phyloP scores from a whole-genome alignment of 2,329 filamentous ascomycete genomes.

The Colletotrichum eremochloae region DNA sequence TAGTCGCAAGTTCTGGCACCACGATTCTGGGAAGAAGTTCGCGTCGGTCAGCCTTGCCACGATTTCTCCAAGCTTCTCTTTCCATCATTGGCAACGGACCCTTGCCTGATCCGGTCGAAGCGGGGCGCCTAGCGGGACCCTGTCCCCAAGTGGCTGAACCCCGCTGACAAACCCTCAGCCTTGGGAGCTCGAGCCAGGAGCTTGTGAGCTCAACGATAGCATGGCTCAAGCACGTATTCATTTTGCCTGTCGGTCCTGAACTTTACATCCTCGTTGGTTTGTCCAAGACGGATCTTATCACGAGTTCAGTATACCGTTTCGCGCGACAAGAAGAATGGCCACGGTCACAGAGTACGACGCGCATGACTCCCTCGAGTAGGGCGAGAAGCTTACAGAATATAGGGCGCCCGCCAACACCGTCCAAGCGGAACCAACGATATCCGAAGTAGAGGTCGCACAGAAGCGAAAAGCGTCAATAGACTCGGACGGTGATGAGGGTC shows the following conservation, averaged over 20 bases:
- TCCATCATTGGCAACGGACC: slow-evolving; percentile 29
- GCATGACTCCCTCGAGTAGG: not conserved
- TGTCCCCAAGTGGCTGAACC: slow-evolving; percentile 21
- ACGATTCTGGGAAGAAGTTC: slow-evolving; percentile 8
- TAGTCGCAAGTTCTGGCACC: slow-evolving; percentile 19
- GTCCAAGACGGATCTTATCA: not conserved
- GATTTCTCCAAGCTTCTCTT: slow-evolving; percentile 38
- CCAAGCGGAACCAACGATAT: slow-evolving; percentile 11
- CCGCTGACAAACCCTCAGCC: slow-evolving; percentile 42
- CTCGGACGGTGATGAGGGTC: slow-evolving; percentile 41
- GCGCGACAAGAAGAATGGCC: slow-evolving; percentile 24
- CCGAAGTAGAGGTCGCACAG: slow-evolving; percentile 37
- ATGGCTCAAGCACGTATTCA: slow-evolving; percentile 11
- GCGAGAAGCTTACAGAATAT: slow-evolving; percentile 22
- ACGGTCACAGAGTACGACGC: slow-evolving; percentile 26
- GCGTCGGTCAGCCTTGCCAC: slow-evolving; percentile 62
- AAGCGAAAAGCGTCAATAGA: slow-evolving; percentile 52
- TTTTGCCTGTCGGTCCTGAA: not conserved
- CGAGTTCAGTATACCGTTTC: too few relatives aligned
- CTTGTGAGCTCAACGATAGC: slow-evolving; percentile 15
- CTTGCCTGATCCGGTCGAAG: slow-evolving; percentile 22
- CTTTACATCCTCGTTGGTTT: not conserved
- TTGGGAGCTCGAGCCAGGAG: slow-evolving; percentile 32
- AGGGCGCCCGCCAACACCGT: slow-evolving; percentile 24
- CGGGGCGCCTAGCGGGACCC: slow-evolving; percentile 3